Base-by-base conservation (phyloP, 805 yeast species). In the Lipomyces yamadae region DNA sequence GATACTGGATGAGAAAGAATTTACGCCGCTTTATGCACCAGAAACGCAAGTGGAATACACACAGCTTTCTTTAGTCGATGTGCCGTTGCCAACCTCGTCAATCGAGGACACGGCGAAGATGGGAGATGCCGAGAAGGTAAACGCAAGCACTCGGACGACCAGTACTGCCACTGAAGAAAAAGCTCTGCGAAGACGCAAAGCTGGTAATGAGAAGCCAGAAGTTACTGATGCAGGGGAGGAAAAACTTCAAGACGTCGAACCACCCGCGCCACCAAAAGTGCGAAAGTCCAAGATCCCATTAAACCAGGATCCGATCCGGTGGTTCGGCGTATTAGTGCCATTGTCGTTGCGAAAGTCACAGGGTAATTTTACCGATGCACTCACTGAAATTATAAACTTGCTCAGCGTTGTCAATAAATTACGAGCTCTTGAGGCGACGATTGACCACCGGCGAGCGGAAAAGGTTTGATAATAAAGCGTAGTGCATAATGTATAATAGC, bases 261-360 rank as follows among this genome's bases (percentile, higher is more conserved):
- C n/a, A 29, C 60, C 42, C 34, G 24, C 32, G 50, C 61, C 13
- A 54, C 52, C 34, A 45, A 37, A 7, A 33, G 61, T 60, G 3
- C 30, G 45, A 39, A 54, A 57, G 59, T 57, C 59, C 33, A 53
- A 57, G 57, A 35, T 42, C 10, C 65, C 61, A 39, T 50, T 66
- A 42, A 53, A 45, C 8, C 71, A 73, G 53, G 79, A 81, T 63
- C 84, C 84, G 0, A 73, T 82, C 8, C 63, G 76, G 48, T 85
- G 83, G 79, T 83, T 85, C 74, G 85, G 85, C 1, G 81, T 81
- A 0, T 73, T 85, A 50, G 85, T 81, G 2, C 85, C 87, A 6
- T 72, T 67, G 52, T 78, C 79, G 48, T 73, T 85, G 32, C 74
- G 80, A 4, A 63, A 69, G 35, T 77, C 85, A 1, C 85, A 83